Evolutionary conservation across 2,329 filamentous ascomycete genomes (phyloP), one percentile per base, ranked within the genome.

Genomic region (Mollisiaceae sp.): DNA sequence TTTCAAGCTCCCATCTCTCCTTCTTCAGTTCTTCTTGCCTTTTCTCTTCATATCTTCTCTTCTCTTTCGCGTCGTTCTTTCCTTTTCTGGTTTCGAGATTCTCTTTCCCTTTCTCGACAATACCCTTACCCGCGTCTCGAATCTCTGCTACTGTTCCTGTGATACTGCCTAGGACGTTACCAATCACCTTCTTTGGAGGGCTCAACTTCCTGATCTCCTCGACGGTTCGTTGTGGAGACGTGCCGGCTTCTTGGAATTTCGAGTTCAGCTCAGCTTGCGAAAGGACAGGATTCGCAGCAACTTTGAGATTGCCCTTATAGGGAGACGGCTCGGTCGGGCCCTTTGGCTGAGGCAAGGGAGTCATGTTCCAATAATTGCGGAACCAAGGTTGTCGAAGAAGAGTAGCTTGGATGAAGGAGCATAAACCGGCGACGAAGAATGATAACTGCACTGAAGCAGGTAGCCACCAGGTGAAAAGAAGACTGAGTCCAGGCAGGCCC

Each of bases 381-480:
- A 83, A 75, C 70, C 71, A 72, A 5, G 73, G 65, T 56, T 77
- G 76, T 67, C 79, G 78, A 66, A 86, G 77, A 3, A 84, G 60
- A 56, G 75, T 76, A 4, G 81, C 73, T 77, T 89, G 86, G 22
- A 73, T 1, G 41, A 69, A 75, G 54, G 80, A 79, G 15, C 79
- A 65, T 4, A 76, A 0, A 60, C 77, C 75, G 2, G 82, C 78
- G 15, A 78, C 69, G 60, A 84, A 76, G 78, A 92, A 91, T 79
- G 86, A 90, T 36, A 91, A 73, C 73, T 90, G 88, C 2, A 91
- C 76, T 22, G 80, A 82, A 27, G 85, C 75, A 24, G 77, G 77
- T 55, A 82, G 72, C 68, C 77, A 78, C 14, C 79, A 72, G 60
- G 87, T 88, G 73, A 91, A 79, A 4, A 78, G 1, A 36, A 86